Base-by-base conservation (phyloP, 257 asterid genomes). In the Henckelia pumila region DNA sequence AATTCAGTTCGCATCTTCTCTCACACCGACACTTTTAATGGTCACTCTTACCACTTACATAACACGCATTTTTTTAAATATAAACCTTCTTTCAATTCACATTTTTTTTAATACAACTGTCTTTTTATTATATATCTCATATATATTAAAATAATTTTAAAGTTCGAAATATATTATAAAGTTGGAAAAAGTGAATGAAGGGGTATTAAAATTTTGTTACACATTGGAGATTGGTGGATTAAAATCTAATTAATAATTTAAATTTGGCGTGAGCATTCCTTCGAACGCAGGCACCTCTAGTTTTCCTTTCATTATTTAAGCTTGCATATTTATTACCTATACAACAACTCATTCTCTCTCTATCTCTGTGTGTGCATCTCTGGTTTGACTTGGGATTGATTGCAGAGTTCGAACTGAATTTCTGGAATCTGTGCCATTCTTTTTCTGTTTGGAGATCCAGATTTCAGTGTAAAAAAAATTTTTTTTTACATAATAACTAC, bases 401-500 rank as follows among this genome's bases (percentile, higher is more conserved):
- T 63, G 72, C 75, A 52, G 56, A 61, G 72, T 68, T 59, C 66
- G 56, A 71, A 44, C 77, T 73, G 70, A 56, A 59, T 77, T 72
- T 63, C 77, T 74, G 80, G 47, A 66, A 56, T 77, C 79, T 66
- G 75, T 67, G 78, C 78, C 83, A 72, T 67, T 75, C 77, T 33
- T 29, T 19, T 75, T 71, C 78, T 68, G 79, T 64, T 74, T 22
- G 69, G 69, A 78, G 86, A 82, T 77, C 88, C 86, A 80, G 78
- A 76, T 72, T 80, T 77, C 55, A 62, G 35, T 71, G 74, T 24
- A 69, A 13, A 40, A 17, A n/a, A 24, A 56, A 73, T 11, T 1
- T 69, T 14, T 40, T 22, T 59, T 2, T 33, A 30, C 9, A 24
- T 23, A 26, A 28, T 7, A 24, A 22, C 21, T 59, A 44, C 19